Evolutionary conservation across 164 flowering plant genomes (phyloP), one percentile per base, ranked within the genome.

Genomic region (Tetracentron sinense): DNA sequence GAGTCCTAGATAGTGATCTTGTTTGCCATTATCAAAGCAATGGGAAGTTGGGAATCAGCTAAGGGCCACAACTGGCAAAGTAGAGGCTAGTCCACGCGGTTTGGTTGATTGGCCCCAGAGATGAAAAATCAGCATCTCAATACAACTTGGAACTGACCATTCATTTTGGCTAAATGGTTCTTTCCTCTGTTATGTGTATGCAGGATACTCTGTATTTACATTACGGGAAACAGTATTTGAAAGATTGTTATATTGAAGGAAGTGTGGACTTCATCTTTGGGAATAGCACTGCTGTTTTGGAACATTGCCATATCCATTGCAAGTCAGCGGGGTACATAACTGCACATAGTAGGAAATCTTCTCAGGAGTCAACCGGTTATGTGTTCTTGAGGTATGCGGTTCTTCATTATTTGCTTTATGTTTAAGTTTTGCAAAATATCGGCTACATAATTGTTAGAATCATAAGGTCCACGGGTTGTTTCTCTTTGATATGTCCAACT

Each of bases 191-290:
- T 17, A 17, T 17, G 14, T 50, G 65, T 48, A n/a, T 75, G 76
- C 83, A 94, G 99, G 99, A 91, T 70, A 94, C 99, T 0, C 58
- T 94, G 53, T 91, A 94, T 75, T 72, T 94, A 73, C 99, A 91
- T 78, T 63, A 89, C 68, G 99, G 99, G 44, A 91, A 82, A 65
- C 96, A 94, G 64, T 94, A 89, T 75, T 67, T 94, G 66, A 85
- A 82, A 71, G 90, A 94, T 76, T 94, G 99, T 71, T 91, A 94
- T 48, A 85, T 94, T 61, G 99, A 94, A 78, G 99, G 97, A 70
- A 91, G 96, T 62, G 95, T 89, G 60, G 97, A 94, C 74, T 94
- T 94, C 80, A 91, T 94, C 46, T 94, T 94, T 78, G 99, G 99
- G 23, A 94, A 94, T 52, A 94, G 99, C 74, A 89, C 99, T 49